phyloP scores from a whole-genome alignment of 108 stramenopile species.

The Pseudonitzschia multiseries region DNA sequence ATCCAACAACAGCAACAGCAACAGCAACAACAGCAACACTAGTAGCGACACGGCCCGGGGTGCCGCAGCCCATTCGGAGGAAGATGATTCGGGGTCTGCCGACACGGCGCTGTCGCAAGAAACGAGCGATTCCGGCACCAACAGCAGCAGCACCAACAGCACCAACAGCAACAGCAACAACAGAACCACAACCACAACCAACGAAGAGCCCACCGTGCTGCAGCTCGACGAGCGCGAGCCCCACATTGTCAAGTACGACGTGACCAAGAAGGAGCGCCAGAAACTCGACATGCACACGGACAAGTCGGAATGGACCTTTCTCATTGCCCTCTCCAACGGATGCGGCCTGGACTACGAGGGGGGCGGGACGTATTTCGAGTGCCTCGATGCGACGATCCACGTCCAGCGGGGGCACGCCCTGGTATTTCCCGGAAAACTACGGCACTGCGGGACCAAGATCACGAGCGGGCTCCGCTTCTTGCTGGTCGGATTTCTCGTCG shows the following conservation, averaged over 20 bases:
- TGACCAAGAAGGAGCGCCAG: conserved; percentile 63
- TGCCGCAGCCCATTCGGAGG: too few species aligned
- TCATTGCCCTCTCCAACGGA: conserved; percentile 70
- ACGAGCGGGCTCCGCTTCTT: conserved; percentile 58
- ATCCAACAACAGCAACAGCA: neutral
- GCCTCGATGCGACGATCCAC: conserved; percentile 62
- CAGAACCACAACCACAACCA: neutral
- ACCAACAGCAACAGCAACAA: neutral
- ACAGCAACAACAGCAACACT: too few species aligned
- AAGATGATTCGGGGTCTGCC: too few species aligned
- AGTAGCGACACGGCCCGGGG: too few species aligned
- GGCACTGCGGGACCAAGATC: conserved; percentile 73
- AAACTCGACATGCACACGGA: conserved; percentile 84
- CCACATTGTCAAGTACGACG: conserved; percentile 79
- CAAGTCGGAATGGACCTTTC: conserved; percentile 76
- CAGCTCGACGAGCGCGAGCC: conserved; percentile 76
- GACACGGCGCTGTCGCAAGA: too few species aligned
- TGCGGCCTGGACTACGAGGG: conserved; percentile 71
- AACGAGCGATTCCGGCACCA: too few species aligned
- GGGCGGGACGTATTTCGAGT: conserved; percentile 78
- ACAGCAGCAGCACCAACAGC: too few species aligned
- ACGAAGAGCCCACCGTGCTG: conserved; percentile 10
- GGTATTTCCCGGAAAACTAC: conserved; percentile 73
- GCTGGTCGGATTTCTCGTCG: conserved; percentile 77
- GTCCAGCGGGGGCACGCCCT: conserved; percentile 62